Evolutionary conservation across 139 green algal species (phyloP), one percentile per base, ranked within the genome.

Genomic region (Desmodesmus armatus): DNA sequence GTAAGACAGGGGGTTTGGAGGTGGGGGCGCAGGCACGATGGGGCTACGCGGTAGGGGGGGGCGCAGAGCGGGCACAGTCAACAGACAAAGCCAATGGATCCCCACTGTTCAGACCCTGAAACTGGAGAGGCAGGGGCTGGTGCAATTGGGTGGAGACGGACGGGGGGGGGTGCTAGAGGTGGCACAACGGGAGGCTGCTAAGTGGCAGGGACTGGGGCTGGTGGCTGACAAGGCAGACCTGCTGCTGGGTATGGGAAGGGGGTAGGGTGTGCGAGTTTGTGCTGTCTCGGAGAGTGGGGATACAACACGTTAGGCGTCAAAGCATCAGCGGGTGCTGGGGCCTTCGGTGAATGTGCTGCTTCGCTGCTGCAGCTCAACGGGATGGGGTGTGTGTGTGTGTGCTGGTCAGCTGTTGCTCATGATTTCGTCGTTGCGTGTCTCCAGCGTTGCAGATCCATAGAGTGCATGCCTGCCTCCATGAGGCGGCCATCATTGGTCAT

Each of bases 111-210:
- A 81, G 37, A 49, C 81, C 1, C 84, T 96, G 4, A 95, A 96
- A 86, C 84, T 96, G 69, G 89, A 92, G 85, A 84, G 94, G 29
- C 91, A 69, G 21, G 90, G 91, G 9, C 15, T 92, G 15, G 49
- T 86, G 70, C 44, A 84, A 7, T 89, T 96, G 23, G 85, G 87
- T n/a, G 87, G 91, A 35, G 90, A 91, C 51, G 53, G 91, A 47
- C 58, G 89, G 37, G 73, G n/a, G n/a, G n/a, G 60, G 0, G 66
- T 86, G 13, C 58, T 94, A 25, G 51, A 78, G 5, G 76, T 51
- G 39, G 87, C 86, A 37, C 40, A 91, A 77, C 67, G 84, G 19
- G 63, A 65, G 69, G 70, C 53, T 31, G 78, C 41, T 71, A 86
- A 74, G 55, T 43, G 76, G 31, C n/a, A 66, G 31, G 81, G 72